phyloP scores from a whole-genome alignment of 108 stramenopile species.

The Asterionellopsis glacialis region DNA sequence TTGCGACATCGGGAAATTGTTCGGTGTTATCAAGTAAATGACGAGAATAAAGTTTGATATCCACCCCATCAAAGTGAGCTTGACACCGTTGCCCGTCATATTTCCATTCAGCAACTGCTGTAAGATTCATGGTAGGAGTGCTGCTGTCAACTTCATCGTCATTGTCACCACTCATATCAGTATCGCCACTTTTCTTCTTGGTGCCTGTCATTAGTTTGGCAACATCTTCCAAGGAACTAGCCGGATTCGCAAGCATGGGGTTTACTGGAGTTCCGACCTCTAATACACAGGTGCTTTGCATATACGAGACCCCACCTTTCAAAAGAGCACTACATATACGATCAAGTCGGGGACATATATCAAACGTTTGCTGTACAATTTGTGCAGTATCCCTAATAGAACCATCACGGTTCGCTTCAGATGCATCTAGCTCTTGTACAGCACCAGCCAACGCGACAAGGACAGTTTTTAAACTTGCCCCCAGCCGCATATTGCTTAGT shows the following conservation, averaged over 20 bases:
- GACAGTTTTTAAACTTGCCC: slow-evolving; percentile 38
- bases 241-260: slow-evolving; percentile 54
- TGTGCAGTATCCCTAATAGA: slow-evolving; percentile 8
- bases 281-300: slow-evolving; percentile 26
- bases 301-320: slow-evolving; percentile 29
- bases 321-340: slow-evolving; percentile 26
- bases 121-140: neutral
- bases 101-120: slow-evolving; percentile 71
- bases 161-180: neutral
- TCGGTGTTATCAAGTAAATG: slow-evolving; percentile 74
- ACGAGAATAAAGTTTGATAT: slow-evolving; percentile 62
- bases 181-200: neutral
- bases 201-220: slow-evolving; percentile 14
- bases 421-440: neutral
- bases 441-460: slow-evolving; percentile 35
- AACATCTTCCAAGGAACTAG: slow-evolving; percentile 37
- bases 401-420: neutral
- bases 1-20: slow-evolving; percentile 77
- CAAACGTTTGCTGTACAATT: slow-evolving; percentile 26
- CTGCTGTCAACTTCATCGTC: no score
- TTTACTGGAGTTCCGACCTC: slow-evolving; percentile 30
- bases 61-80: slow-evolving; percentile 57
- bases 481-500: slow-evolving; percentile 41
- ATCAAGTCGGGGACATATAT: slow-evolving; percentile 35
- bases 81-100: slow-evolving; percentile 91